Evolutionary conservation across 2,329 filamentous ascomycete species (phyloP).

Genomic region (Claviceps sp.): DNA sequence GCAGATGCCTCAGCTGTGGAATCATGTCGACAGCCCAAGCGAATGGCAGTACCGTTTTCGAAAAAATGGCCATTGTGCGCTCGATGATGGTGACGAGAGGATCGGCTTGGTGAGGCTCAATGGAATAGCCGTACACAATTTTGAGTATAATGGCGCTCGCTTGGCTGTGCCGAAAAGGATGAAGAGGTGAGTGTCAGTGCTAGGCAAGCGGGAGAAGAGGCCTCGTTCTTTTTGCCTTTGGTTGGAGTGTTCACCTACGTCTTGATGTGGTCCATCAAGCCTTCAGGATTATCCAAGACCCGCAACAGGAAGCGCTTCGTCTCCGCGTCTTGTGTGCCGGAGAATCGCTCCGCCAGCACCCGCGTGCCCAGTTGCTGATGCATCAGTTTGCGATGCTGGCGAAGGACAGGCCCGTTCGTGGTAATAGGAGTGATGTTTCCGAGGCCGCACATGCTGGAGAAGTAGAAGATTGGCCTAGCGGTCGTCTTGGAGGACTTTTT

Average conservation of each 20-base stretch:
- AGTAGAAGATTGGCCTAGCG: constrained; percentile 14
- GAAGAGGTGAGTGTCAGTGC: background rate
- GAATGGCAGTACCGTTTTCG: constrained; percentile 15
- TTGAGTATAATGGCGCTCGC: constrained; percentile 1
- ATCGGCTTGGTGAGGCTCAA: constrained; percentile 15
- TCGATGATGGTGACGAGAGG: constrained; percentile 17
- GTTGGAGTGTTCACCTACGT: background rate
- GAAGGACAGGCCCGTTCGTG: background rate
- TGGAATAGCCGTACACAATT: constrained; percentile 18
- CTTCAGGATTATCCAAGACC: background rate
- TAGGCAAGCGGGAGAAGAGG: background rate
- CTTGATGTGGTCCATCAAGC: background rate
- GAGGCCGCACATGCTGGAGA: background rate
- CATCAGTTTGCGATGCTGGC: background rate
- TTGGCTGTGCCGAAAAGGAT: background rate
- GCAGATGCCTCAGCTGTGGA: constrained; percentile 17
- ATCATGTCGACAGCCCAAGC: constrained; percentile 20
- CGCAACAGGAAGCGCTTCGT: background rate
- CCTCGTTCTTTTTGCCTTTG: no score
- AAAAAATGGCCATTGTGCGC: constrained; percentile 16
- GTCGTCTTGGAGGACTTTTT: constrained; percentile 22
- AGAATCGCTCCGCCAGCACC: background rate
- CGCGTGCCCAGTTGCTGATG: background rate
- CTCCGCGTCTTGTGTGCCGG: background rate
- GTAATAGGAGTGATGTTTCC: background rate